Conservation (phyloP, 352 stramenopile genomes). For the Globisporangium canariense region DNA sequence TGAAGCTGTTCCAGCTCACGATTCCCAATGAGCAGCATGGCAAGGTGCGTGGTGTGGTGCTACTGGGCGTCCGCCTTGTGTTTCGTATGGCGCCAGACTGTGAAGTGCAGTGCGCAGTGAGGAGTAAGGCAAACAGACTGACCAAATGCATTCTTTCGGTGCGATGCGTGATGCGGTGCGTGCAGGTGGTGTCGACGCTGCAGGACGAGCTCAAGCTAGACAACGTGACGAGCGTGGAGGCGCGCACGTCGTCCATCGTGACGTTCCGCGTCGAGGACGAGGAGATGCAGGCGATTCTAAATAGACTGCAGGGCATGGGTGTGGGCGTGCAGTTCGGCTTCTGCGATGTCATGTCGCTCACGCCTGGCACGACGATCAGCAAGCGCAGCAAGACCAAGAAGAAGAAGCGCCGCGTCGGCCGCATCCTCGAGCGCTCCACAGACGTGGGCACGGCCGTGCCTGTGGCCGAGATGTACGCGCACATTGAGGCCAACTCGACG, state of each 20-base stretch:
- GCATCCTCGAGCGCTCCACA: constrained; percentile 74
- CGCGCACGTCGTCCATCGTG: constrained; percentile 83
- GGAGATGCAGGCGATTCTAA: constrained; percentile 84
- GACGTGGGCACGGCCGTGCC: constrained; percentile 79
- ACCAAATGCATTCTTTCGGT: too few species aligned
- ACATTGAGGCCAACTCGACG: constrained; percentile 80
- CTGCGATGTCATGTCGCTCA: constrained; percentile 88
- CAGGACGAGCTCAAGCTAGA: constrained; percentile 83
- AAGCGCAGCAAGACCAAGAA: constrained; percentile 40
- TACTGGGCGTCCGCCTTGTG: too few species aligned
- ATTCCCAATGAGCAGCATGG: constrained; percentile 80
- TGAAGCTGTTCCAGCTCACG: constrained; percentile 89
- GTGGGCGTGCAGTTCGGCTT: constrained; percentile 85
- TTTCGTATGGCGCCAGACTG: too few species aligned
- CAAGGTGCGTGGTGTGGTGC: constrained; percentile 31
- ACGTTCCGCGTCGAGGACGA: constrained; percentile 83
- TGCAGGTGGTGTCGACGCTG: constrained; percentile 67
- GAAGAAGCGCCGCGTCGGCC: constrained; percentile 58
- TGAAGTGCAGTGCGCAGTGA: background rate
- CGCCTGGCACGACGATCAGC: constrained; percentile 73
- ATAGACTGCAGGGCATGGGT: constrained; percentile 73
- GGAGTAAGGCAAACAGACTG: too few species aligned
- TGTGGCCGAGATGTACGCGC: constrained; percentile 86
- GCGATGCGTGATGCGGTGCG: background rate
- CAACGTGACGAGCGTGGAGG: constrained; percentile 82